Conservation (phyloP, 768 basidiomycete genomes). For the Trametes cubensis region DNA sequence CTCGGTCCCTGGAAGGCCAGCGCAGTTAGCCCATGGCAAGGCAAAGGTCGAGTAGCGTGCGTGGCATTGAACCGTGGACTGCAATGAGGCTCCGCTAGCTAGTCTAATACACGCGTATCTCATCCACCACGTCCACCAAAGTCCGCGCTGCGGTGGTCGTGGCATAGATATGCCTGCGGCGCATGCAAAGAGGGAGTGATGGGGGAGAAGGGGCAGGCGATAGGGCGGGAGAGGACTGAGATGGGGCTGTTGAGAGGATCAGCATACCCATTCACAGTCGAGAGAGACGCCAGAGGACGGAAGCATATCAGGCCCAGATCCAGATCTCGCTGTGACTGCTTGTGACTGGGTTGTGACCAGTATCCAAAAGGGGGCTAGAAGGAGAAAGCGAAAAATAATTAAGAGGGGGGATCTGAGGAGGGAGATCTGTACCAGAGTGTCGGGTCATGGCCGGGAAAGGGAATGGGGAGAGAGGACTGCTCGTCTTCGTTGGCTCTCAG, state of each 20-base stretch:
- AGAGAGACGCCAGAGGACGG: too few species aligned
- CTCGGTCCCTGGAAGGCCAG: background rate
- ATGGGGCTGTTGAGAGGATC: conserved; percentile 6
- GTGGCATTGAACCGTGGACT: too few species aligned
- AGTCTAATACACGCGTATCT: conserved; percentile 16
- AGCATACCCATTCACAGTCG: background rate
- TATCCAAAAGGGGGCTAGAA: conserved; percentile 13
- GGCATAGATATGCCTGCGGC: background rate
- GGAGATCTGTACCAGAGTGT: background rate
- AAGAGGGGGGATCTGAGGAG: conserved; percentile 8
- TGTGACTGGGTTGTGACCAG: conserved; percentile 8
- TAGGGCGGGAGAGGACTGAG: background rate
- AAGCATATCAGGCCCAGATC: conserved; percentile 1
- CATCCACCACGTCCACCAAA: conserved; percentile 3
- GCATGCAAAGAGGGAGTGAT: conserved; percentile 6
- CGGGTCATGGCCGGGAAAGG: background rate
- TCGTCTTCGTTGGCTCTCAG: conserved; percentile 11
- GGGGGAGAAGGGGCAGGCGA: conserved; percentile 2
- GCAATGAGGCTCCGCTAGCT: background rate
- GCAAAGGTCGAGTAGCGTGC: too few species aligned
- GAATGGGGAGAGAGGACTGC: background rate
- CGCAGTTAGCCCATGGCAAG: too few species aligned
- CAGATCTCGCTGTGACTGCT: conserved; percentile 6
- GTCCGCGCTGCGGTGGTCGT: background rate
- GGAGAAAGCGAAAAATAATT: conserved; percentile 21